Evolutionary conservation across 192 early-diverging fungal species (phyloP).

Genomic region (Coemansia sp.): DNA sequence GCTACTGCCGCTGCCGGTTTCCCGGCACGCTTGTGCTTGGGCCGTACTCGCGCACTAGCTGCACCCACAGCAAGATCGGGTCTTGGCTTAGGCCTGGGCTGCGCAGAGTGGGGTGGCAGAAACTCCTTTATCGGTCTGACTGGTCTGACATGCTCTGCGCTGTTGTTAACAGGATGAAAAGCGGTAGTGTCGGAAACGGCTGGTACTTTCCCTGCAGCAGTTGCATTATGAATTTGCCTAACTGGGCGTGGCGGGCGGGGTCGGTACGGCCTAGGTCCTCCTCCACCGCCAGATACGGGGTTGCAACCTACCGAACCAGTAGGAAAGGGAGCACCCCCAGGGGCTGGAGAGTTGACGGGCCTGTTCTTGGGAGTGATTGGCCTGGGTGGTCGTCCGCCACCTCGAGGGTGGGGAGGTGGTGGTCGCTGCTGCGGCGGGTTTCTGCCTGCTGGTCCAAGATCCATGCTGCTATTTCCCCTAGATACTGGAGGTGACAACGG

Average conservation of each 20-base stretch:
- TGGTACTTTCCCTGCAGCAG: background rate
- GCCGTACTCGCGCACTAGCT: background rate
- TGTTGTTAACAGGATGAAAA: background rate
- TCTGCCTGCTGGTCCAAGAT: background rate
- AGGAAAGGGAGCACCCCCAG: background rate
- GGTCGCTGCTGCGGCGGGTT: background rate
- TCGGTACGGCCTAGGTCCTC: background rate
- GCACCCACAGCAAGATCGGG: background rate
- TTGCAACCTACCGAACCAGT: background rate
- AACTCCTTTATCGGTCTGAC: background rate
- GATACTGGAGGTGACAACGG: background rate
- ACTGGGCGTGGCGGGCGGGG: constrained; percentile 5
- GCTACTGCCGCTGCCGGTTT: background rate
- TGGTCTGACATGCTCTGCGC: background rate
- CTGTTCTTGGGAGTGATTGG: constrained; percentile 1
- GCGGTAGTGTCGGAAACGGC: background rate
- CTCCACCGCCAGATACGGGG: background rate
- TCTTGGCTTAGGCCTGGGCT: background rate
- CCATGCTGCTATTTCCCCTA: background rate
- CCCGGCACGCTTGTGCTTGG: constrained; percentile 12
- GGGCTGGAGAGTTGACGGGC: background rate
- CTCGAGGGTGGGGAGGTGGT: background rate
- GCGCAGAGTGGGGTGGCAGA: background rate
- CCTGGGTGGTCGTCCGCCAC: background rate
- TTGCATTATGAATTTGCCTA: background rate